phyloP scores from a whole-genome alignment of 1,139 yeast genomes.

The Petasospora rhodanensis region DNA sequence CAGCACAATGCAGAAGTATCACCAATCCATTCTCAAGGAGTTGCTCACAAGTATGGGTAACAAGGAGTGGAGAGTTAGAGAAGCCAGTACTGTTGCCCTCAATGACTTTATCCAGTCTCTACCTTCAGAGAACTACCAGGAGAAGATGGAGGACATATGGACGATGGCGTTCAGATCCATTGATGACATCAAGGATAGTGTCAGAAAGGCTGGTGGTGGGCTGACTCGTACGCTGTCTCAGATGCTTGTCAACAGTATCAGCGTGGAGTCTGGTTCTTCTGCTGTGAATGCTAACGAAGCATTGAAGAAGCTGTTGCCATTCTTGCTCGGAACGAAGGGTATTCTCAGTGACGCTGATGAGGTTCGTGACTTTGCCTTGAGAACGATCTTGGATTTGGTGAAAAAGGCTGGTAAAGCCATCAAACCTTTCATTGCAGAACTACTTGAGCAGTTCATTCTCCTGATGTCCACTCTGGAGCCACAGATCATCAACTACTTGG shows the following conservation, averaged over 20 bases:
- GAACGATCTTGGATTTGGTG: conserved; percentile 66
- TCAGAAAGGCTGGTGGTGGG: conserved; percentile 71
- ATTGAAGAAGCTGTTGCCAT: conserved; percentile 67
- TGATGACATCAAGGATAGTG: conserved; percentile 95
- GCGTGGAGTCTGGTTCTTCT: conserved; percentile 34
- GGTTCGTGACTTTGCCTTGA: conserved; percentile 69
- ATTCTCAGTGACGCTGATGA: conserved; percentile 84
- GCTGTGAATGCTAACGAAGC: conserved; percentile 44
- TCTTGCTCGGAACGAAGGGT: conserved; percentile 75
- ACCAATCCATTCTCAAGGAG: conserved; percentile 59
- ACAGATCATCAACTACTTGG: conserved; percentile 78
- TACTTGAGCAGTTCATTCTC: conserved; percentile 64
- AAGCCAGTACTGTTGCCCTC: conserved; percentile 78
- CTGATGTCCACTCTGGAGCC: conserved; percentile 90
- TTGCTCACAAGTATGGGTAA: conserved; percentile 67
- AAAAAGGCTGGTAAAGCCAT: conserved; percentile 57
- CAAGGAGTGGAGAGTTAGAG: conserved; percentile 91
- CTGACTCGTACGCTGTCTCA: conserved; percentile 67
- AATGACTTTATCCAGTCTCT: conserved; percentile 64
- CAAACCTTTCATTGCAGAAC: conserved; percentile 61
- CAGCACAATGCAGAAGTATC: conserved; percentile 48
- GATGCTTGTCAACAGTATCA: conserved; percentile 55
- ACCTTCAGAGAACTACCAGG: conserved; percentile 49
- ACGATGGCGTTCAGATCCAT: conserved; percentile 79
- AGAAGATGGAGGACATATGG: conserved; percentile 69